These are phyloP conservation scores for Lichtheimia corymbifera DNA, from an alignment of 371 early-diverging fungal species.

Conservation along the genomic window DNA sequence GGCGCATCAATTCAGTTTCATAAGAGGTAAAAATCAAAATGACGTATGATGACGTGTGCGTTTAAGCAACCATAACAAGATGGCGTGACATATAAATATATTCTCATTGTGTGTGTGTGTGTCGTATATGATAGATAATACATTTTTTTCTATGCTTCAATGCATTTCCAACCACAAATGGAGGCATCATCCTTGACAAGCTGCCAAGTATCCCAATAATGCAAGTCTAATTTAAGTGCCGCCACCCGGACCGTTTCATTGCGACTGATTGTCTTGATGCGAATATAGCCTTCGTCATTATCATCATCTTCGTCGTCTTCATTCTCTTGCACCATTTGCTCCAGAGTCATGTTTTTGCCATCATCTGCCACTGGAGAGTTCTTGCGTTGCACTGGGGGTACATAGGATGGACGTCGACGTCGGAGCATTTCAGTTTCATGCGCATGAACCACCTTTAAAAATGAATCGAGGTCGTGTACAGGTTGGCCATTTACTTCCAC, in stretches of 20 bases:
- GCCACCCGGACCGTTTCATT: constrained; percentile 59
- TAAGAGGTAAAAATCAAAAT: no score
- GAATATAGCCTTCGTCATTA: constrained; percentile 63
- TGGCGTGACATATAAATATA: no score
- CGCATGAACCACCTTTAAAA: constrained; percentile 48
- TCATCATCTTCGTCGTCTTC: constrained; percentile 42
- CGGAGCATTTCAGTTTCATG: constrained; percentile 34
- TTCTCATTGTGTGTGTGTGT: no score
- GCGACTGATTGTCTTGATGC: constrained; percentile 66
- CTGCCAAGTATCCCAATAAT: constrained; percentile 75
- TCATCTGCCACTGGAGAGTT: not conserved
- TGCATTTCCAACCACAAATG: constrained; percentile 60
- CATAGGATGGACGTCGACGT: constrained; percentile 31
- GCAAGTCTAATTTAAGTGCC: constrained; percentile 68
- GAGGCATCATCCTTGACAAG: constrained; percentile 51
- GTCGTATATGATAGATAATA: no score
- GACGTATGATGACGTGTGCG: no score
- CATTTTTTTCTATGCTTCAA: constrained; percentile 14
- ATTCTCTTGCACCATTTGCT: constrained; percentile 10
- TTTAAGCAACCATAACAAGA: no score
- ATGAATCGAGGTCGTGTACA: constrained; percentile 48
- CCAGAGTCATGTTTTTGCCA: no score
- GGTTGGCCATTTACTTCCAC: constrained; percentile 56
- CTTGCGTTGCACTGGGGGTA: constrained; percentile 30
- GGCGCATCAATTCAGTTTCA: no score